phyloP scores from a whole-genome alignment of 108 stramenopile genomes.

The Epithemia pelagica region DNA sequence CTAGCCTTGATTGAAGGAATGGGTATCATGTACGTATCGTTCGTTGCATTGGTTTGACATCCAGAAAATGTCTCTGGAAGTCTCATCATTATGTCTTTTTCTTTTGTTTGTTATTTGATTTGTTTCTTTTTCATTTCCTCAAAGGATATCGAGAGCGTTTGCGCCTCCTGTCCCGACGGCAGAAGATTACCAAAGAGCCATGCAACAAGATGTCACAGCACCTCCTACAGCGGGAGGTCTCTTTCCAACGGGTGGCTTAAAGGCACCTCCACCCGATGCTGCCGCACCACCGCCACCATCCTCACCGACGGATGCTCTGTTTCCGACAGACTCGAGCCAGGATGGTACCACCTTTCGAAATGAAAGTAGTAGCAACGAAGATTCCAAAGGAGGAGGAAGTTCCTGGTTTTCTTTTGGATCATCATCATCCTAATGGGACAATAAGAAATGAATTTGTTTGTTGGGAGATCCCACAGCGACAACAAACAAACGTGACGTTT shows the following conservation, averaged over 20 bases:
- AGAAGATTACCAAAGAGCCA: slow-evolving; percentile 26
- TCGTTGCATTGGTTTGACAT: not conserved
- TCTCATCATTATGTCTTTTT: not conserved
- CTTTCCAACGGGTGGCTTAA: slow-evolving; percentile 32
- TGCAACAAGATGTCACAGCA: slow-evolving; percentile 72
- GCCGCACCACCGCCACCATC: slow-evolving; percentile 13
- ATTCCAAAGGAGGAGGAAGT: slow-evolving; percentile 6
- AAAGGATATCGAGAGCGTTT: slow-evolving; percentile 11
- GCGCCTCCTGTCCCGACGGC: slow-evolving; percentile 41
- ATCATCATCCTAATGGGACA: slow-evolving; percentile 5
- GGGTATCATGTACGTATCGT: slow-evolving; percentile 62
- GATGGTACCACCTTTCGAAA: slow-evolving; percentile 35
- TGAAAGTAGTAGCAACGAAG: slow-evolving; percentile 12
- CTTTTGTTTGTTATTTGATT: not conserved
- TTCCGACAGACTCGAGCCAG: slow-evolving; percentile 6
- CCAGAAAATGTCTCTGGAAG: not conserved
- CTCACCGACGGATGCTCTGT: slow-evolving; percentile 4
- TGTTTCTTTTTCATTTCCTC: too few species aligned
- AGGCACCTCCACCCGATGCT: slow-evolving; percentile 5
- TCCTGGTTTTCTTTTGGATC: slow-evolving; percentile 36
- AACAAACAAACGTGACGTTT: too few species aligned
- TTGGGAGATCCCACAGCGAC: too few species aligned
- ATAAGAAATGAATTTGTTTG: not conserved
- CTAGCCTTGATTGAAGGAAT: slow-evolving; percentile 97
- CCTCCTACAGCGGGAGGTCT: slow-evolving; percentile 82